Base-by-base conservation (phyloP, 1,284 basidiomycete species). In the Gomphus bonarii region DNA sequence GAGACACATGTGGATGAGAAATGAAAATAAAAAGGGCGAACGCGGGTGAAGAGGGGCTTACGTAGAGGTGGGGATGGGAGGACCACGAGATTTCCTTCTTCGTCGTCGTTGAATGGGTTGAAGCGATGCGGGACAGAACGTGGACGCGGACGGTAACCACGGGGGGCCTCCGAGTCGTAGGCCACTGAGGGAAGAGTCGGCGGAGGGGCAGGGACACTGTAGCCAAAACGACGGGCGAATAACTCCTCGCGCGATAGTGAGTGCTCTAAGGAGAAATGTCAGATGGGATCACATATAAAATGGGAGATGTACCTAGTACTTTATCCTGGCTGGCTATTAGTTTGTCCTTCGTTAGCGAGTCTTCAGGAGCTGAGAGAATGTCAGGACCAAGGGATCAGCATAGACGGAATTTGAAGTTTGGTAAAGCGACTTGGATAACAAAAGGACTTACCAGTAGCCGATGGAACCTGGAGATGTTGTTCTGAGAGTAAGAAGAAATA, bases 51-150 rank as follows among this genome's bases (percentile, higher is more conserved):
- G n/a, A n/a, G n/a, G n/a, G n/a, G 36, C 56, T 47, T 49, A 60
- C 56, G 47, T 5, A 60, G 42, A 20, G 56, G 44, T 44, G 59
- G 59, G 22, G 56, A 56, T 11, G 56, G 55, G 20, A 57, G 35
- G 8, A 50, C 47, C 6, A 57, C 38, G 3, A 57, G 47, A 10
- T 31, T 50, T 16, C 55, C 55, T 40, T 57, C 55, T 31, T 57
- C 55, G 14, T 50, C 47, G n/a, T 50, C 55, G 20, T 25, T 25
- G 31, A 50, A 28, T 3, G 35, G 35, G 10, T 14, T 36, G 14
- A 22, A 28, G 35, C 38, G 55, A 16, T 22, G 47, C 16, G 20
- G 35, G 20, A 18, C 14, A 16, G 47, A 40, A 4, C 48, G 47
- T 18, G 47, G 47, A 50, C 55, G 48, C 6, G 46, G 55, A 36